Conservation (phyloP, 2,329 filamentous ascomycete genomes). For the Clonostachys chloroleuca region DNA sequence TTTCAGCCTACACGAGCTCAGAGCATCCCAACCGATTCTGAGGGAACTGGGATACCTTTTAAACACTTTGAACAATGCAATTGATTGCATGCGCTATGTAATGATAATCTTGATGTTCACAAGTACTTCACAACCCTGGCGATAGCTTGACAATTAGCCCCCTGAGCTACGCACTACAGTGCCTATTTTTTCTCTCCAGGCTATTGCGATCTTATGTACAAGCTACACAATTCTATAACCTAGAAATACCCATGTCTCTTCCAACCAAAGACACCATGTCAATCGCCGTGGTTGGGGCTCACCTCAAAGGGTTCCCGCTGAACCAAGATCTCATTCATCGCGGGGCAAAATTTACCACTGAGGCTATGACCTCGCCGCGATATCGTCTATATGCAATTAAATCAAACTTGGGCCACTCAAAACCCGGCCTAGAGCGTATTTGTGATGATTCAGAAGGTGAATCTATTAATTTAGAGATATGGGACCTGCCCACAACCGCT, state of each 20-base stretch:
- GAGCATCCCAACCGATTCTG: too few species aligned
- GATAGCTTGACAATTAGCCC: conserved; percentile 50
- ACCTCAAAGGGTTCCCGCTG: conserved; percentile 23
- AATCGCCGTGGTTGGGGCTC: conserved; percentile 27
- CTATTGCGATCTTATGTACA: conserved; percentile 18
- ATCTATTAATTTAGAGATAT: conserved; percentile 26
- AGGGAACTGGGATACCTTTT: too few species aligned
- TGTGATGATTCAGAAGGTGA: conserved; percentile 9
- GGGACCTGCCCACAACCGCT: conserved; percentile 20
- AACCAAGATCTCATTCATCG: conserved; percentile 23
- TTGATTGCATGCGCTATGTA: too few species aligned
- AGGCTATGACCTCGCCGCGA: conserved; percentile 17
- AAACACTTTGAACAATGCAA: too few species aligned
- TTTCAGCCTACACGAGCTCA: too few species aligned
- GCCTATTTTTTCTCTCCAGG: conserved; percentile 28
- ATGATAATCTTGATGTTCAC: too few species aligned
- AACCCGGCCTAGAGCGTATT: conserved; percentile 23
- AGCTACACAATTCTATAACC: conserved; percentile 19
- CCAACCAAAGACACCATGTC: conserved; percentile 8
- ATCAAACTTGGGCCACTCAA: conserved; percentile 9
- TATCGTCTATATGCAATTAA: conserved; percentile 22
- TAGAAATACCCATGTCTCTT: conserved; percentile 20
- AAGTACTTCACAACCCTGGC: conserved; percentile 9
- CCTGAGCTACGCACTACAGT: conserved; percentile 32
- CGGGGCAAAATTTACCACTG: conserved; percentile 14